phyloP scores from a whole-genome alignment of 1,284 basidiomycete genomes.

The Microbotryomycetes sp. region DNA sequence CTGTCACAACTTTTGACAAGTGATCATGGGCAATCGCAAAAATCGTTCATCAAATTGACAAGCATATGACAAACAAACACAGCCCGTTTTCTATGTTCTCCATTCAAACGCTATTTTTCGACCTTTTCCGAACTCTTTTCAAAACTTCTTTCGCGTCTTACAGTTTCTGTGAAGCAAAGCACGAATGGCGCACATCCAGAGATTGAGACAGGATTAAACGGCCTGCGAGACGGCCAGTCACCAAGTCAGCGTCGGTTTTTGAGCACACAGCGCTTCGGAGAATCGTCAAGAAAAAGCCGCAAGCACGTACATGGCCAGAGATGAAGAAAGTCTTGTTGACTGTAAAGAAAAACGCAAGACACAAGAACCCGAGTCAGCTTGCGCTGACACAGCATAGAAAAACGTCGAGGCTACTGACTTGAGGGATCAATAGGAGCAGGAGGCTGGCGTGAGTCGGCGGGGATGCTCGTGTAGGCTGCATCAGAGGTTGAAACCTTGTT shows the following conservation, averaged over 20 bases:
- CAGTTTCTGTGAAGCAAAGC: not conserved
- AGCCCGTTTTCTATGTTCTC: no score
- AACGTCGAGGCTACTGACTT: conserved; percentile 51
- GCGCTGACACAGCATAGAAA: not conserved
- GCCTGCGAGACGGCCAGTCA: not conserved
- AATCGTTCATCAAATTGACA: not conserved
- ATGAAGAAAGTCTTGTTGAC: conserved; percentile 26
- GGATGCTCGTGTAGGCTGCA: conserved; percentile 59
- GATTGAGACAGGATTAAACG: not conserved
- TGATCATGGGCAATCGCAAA: not conserved
- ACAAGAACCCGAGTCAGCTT: not conserved
- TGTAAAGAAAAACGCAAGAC: not conserved
- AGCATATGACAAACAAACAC: no score
- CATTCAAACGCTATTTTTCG: no score
- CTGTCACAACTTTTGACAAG: not conserved
- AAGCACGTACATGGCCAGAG: conserved; percentile 6
- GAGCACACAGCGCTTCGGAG: not conserved
- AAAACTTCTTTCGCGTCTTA: not conserved
- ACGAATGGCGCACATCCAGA: not conserved
- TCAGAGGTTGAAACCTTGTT: conserved; percentile 62
- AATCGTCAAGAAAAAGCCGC: not conserved
- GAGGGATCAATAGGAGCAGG: conserved; percentile 81
- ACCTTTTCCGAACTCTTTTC: no score
- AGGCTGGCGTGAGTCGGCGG: conserved; percentile 70
- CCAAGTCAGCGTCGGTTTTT: not conserved